Evolutionary conservation across 768 basidiomycete species (phyloP).

Genomic region (Roridomyces roridus): DNA sequence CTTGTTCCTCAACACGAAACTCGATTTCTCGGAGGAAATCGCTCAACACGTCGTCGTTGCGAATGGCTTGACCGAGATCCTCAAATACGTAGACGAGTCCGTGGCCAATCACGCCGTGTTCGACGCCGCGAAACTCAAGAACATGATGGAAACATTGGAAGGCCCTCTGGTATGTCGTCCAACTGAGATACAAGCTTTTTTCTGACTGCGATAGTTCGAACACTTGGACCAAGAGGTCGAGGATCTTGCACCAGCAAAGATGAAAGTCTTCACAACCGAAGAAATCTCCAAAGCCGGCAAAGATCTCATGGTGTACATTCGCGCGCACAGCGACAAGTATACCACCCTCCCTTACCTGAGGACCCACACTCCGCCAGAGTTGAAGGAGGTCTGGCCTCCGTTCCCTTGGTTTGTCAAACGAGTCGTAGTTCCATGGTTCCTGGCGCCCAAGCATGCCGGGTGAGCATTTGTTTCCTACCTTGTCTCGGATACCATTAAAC

Average conservation of each 20-base stretch:
- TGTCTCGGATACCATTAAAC: not conserved
- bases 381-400: constrained; percentile 42
- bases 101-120: constrained; percentile 35
- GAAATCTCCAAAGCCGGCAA: constrained; percentile 30
- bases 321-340: constrained; percentile 33
- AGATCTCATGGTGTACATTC: constrained; percentile 29
- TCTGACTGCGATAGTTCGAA: constrained; percentile 30
- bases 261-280: constrained; percentile 36
- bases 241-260: constrained; percentile 37
- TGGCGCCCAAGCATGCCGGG: constrained; percentile 43
- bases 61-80: constrained; percentile 31
- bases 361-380: constrained; percentile 46
- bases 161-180: constrained; percentile 37
- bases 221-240: constrained; percentile 45
- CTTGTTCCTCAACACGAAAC: constrained; percentile 39
- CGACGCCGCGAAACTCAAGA: constrained; percentile 33
- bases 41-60: constrained; percentile 44
- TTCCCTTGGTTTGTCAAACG: constrained; percentile 47
- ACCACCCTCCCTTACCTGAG: constrained; percentile 45
- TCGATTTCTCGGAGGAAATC: constrained; percentile 43
- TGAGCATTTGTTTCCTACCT: constrained; percentile 6
- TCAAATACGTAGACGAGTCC: constrained; percentile 30
- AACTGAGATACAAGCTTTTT: not conserved
- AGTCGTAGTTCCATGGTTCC: constrained; percentile 40
- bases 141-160: constrained; percentile 32